Evolutionary conservation across 177 flowering plant species (phyloP).

Genomic region (Telopea speciosissima): DNA sequence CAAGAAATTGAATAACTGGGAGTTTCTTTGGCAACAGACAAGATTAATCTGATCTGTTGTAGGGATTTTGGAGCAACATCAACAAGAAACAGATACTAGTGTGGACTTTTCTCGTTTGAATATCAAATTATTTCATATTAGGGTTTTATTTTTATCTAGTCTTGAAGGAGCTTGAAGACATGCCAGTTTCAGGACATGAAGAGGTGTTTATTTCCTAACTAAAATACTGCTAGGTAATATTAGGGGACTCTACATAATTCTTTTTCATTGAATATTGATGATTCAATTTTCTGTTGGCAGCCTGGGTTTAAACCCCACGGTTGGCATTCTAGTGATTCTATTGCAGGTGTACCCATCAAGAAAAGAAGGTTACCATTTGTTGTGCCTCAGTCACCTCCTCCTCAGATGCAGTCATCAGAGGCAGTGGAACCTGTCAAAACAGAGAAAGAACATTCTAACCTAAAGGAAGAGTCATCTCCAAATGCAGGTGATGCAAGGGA

Average conservation of each 20-base stretch:
- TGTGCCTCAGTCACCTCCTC: slow-evolving; percentile 29
- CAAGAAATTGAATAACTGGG: background rate
- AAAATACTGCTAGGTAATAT: slow-evolving; percentile 6
- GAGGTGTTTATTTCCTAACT: slow-evolving; percentile 30
- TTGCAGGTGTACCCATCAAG: slow-evolving; percentile 55
- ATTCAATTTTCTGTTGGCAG: slow-evolving; percentile 31
- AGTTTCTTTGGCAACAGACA: background rate
- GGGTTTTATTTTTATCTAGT: background rate
- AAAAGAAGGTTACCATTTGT: slow-evolving; percentile 45
- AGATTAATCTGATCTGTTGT: background rate
- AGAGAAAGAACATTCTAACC: slow-evolving; percentile 22
- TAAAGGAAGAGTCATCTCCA: slow-evolving; percentile 16
- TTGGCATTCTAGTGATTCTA: slow-evolving; percentile 31
- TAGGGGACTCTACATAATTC: slow-evolving; percentile 5
- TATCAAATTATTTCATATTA: background rate
- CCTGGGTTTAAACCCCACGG: slow-evolving; percentile 26
- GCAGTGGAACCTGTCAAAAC: slow-evolving; percentile 13
- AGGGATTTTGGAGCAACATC: background rate
- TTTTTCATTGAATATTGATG: slow-evolving; percentile 19
- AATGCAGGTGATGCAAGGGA: slow-evolving; percentile 16
- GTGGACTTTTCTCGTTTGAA: background rate
- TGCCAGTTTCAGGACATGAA: slow-evolving; percentile 32
- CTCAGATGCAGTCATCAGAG: slow-evolving; percentile 16
- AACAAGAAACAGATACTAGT: background rate
- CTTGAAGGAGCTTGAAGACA: slow-evolving; percentile 16